phyloP scores from a whole-genome alignment of 106 monocot genomes.

The Vanilla planifolia region DNA sequence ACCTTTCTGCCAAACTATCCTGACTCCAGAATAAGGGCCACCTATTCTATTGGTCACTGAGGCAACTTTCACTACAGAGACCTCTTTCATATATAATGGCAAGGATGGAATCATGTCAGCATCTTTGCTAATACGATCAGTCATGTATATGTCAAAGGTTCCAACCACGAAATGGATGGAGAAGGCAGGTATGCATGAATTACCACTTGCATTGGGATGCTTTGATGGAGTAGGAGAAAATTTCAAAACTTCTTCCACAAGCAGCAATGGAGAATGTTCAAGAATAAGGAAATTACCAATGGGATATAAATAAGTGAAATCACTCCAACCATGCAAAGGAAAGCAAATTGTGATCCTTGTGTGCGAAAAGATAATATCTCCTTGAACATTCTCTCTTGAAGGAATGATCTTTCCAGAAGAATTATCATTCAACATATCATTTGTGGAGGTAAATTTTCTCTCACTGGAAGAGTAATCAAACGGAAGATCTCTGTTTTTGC shows the following conservation, averaged over 20 bases:
- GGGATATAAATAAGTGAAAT: conserved; percentile 18
- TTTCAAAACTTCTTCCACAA: conserved; percentile 14
- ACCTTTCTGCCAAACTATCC: conserved; percentile 69
- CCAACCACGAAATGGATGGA: conserved; percentile 46
- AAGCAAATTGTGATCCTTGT: conserved; percentile 70
- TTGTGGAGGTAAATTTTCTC: conserved; percentile 6
- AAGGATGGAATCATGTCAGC: conserved; percentile 5
- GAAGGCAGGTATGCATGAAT: conserved; percentile 26
- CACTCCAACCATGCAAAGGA: conserved; percentile 33
- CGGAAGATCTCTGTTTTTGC: conserved; percentile 1
- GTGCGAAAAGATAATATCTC: conserved; percentile 41
- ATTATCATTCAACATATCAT: conserved; percentile 14
- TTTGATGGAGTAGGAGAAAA: conserved; percentile 5
- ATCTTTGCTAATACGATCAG: conserved; percentile 22
- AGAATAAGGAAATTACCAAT: conserved; percentile 64
- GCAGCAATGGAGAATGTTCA: conserved; percentile 42
- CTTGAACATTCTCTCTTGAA: conserved; percentile 36
- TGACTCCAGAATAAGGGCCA: conserved; percentile 30
- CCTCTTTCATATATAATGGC: conserved; percentile 8
- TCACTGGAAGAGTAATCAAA: conserved; percentile 4
- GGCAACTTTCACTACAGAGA: conserved; percentile 46
- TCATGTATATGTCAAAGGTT: conserved; percentile 58
- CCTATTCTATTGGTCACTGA: conserved; percentile 22
- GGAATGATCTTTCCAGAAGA: conserved; percentile 11
- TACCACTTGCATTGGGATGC: conserved; percentile 18